A percentile compares a stretch with the other conserved stretches of the same genome.
phyloP scores from a whole-genome alignment of 2,329 filamentous ascomycete species.

The Ophiostoma quercus region DNA sequence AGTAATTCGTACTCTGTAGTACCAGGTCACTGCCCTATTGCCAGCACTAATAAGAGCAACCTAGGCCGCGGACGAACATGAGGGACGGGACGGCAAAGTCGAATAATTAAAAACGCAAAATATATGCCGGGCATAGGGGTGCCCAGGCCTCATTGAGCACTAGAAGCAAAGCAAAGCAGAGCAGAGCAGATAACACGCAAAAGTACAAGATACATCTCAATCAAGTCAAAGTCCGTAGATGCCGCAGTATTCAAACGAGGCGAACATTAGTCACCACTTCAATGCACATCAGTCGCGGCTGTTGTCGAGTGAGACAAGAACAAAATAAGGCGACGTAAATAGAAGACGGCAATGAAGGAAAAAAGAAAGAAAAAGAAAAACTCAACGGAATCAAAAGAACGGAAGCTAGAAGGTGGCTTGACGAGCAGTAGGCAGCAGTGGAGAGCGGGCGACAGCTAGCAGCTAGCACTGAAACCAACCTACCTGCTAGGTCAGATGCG shows the following conservation, averaged over 20 bases:
- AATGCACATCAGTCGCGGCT: neutral
- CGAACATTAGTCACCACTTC: neutral
- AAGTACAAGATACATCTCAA: neutral
- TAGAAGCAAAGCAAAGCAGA: neutral
- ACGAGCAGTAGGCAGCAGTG: neutral
- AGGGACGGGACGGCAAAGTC: conserved; percentile 9
- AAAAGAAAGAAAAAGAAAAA: neutral
- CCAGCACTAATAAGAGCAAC: neutral
- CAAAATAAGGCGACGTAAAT: neutral
- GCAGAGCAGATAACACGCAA: neutral
- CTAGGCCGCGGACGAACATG: conserved; percentile 9
- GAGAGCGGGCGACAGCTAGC: neutral
- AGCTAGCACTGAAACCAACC: neutral
- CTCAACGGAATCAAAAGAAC: neutral
- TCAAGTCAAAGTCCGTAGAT: neutral
- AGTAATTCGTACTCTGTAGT: neutral
- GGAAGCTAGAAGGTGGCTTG: neutral
- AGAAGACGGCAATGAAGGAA: neutral
- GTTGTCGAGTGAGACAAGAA: neutral
- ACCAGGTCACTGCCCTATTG: neutral
- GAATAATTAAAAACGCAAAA: neutral
- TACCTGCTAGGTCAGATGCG: neutral
- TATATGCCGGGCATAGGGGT: neutral
- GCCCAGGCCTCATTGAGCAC: neutral
- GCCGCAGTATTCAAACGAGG: neutral